Percentiles rank a stretch among this genome's conserved stretches.
Evolutionary conservation across 768 basidiomycete species (phyloP).

Genomic region (Boletus rubropictus): DNA sequence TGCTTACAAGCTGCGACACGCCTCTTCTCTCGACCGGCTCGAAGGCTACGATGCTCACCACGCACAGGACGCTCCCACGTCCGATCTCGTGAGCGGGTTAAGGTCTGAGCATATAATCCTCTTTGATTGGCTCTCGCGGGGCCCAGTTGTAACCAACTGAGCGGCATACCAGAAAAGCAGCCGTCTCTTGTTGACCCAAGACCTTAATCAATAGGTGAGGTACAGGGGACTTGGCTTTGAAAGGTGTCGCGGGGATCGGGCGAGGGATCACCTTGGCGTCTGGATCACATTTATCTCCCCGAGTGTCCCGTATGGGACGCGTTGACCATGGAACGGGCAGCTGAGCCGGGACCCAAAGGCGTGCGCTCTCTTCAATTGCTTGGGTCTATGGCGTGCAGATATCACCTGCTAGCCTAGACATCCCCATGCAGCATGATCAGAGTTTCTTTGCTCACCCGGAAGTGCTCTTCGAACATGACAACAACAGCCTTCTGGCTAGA

Average conservation of each 20-base stretch:
- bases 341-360: fast-evolving
- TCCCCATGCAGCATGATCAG: no score
- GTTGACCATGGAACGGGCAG: constrained; percentile 1
- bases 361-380: no score
- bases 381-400: not conserved
- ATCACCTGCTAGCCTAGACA: not conserved
- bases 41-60: constrained; percentile 68
- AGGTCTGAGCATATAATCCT: constrained; percentile 73
- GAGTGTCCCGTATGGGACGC: constrained; percentile 12
- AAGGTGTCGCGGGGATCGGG: constrained; percentile 56
- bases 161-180: constrained; percentile 66
- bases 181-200: constrained; percentile 34
- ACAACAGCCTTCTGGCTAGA: not conserved
- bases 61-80: constrained; percentile 39
- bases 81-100: constrained; percentile 64
- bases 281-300: constrained; percentile 11
- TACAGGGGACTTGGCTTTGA: constrained; percentile 32
- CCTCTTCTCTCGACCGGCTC: constrained; percentile 30
- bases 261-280: constrained; percentile 11
- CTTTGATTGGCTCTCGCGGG: constrained; percentile 59
- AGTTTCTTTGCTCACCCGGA: no score
- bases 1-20: no score
- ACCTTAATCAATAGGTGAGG: constrained; percentile 31
- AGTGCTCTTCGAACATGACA: not conserved
- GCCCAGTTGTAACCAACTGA: constrained; percentile 51